Percentiles rank a stretch among this genome's conserved stretches.
phyloP scores from a whole-genome alignment of 2,329 filamentous ascomycete genomes.

The Metarhizium anisopliae region DNA sequence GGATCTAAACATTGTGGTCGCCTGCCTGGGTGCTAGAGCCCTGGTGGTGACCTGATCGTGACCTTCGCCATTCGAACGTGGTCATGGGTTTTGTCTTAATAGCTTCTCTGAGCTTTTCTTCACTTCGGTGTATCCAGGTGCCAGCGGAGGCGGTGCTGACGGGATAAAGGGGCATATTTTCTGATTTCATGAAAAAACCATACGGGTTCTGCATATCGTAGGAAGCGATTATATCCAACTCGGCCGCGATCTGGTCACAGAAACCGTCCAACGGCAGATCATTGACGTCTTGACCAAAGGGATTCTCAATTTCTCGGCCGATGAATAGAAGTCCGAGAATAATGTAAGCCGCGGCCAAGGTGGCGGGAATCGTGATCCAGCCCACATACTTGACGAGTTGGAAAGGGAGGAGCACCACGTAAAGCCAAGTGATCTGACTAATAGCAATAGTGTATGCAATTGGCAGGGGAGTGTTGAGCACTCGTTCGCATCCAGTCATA shows the following conservation, averaged over 20 bases:
- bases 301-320: constrained; percentile 76
- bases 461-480: constrained; percentile 74
- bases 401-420: constrained; percentile 73
- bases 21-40: neutral
- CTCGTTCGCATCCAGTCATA: constrained; percentile 63
- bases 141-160: constrained; percentile 31
- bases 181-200: constrained; percentile 21
- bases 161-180: constrained; percentile 49
- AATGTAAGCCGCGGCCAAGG: constrained; percentile 66
- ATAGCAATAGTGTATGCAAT: constrained; percentile 79
- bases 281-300: constrained; percentile 77
- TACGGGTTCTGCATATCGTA: constrained; percentile 25
- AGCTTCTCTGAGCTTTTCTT: constrained; percentile 27
- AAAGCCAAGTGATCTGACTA: constrained; percentile 78
- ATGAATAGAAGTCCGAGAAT: constrained; percentile 69
- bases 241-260: constrained; percentile 64
- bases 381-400: constrained; percentile 56
- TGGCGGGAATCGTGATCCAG: constrained; percentile 73
- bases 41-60: constrained; percentile 2
- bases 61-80: constrained; percentile 23
- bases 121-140: constrained; percentile 31
- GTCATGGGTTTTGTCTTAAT: constrained; percentile 31
- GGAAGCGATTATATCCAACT: constrained; percentile 65
- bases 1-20: constrained; percentile 1
- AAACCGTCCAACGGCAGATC: constrained; percentile 69